Percentiles rank a stretch among this genome's conserved stretches.
Evolutionary conservation across 2,329 filamentous ascomycete species (phyloP).

Genomic region (Phialocephala sp.): DNA sequence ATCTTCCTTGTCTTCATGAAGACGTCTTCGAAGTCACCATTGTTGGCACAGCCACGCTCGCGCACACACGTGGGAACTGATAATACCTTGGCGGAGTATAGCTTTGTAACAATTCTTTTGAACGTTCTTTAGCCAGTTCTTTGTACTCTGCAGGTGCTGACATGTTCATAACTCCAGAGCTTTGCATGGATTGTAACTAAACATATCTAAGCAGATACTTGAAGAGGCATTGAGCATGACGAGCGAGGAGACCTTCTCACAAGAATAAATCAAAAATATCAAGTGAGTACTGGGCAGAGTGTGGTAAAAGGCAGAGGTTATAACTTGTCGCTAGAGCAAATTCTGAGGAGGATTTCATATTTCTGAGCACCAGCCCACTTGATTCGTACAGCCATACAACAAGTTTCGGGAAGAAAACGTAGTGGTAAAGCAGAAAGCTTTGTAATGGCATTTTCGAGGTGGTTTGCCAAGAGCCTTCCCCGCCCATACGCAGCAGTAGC

Average conservation of each 20-base stretch:
- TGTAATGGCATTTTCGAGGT: not conserved
- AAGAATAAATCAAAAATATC: not conserved
- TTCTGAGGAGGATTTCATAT: not conserved
- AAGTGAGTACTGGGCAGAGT: not conserved
- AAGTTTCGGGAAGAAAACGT: not conserved
- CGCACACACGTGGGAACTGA: no score
- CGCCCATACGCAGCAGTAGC: not conserved
- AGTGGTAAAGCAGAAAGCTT: not conserved
- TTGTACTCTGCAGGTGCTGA: not conserved
- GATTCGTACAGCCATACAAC: not conserved
- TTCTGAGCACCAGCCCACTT: not conserved
- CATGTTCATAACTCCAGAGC: not conserved
- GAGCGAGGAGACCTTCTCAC: not conserved
- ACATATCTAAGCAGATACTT: not conserved
- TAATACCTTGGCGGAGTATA: not conserved
- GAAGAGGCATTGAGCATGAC: conserved; percentile 1
- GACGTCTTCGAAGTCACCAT: no score
- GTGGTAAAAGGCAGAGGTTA: not conserved
- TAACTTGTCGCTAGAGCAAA: not conserved
- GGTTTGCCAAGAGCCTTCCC: not conserved
- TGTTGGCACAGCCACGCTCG: no score
- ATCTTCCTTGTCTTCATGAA: no score
- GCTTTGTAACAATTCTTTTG: not conserved
- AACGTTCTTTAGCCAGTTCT: not conserved
- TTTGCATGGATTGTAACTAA: not conserved